These are phyloP conservation scores for Ophiocordyceps robertsii DNA, from an alignment of 2,329 filamentous ascomycete genomes.

Conservation along the genomic window DNA sequence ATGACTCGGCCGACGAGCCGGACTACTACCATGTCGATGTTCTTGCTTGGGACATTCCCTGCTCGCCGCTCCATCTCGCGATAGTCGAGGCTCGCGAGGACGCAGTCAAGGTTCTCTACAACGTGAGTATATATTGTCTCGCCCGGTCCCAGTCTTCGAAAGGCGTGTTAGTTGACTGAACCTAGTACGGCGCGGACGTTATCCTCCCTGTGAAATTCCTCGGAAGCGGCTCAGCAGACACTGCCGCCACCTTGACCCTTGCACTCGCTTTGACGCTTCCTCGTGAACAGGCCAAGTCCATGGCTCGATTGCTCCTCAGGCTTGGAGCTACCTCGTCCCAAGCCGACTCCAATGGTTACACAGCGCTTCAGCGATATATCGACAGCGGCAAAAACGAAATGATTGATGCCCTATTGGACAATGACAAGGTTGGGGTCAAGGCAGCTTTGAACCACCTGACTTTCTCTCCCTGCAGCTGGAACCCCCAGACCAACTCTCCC, in stretches of 20 bases:
- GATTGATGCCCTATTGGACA: conserved; percentile 34
- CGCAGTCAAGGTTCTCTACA: conserved; percentile 54
- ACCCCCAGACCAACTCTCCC: conserved; percentile 26
- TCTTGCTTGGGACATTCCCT: conserved; percentile 65
- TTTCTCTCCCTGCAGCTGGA: conserved; percentile 5
- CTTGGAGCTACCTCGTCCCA: conserved; percentile 63
- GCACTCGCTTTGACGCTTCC: conserved; percentile 55
- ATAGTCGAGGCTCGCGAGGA: conserved; percentile 60
- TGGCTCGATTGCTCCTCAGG: conserved; percentile 50
- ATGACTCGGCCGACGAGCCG: conserved; percentile 49
- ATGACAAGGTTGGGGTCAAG: conserved; percentile 47
- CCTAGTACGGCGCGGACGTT: conserved; percentile 63
- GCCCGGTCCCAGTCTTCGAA: neutral
- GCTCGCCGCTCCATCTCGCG: conserved; percentile 65
- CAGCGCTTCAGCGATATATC: conserved; percentile 53
- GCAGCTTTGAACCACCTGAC: conserved; percentile 26
- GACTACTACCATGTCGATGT: conserved; percentile 71
- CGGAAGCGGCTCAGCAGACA: conserved; percentile 31
- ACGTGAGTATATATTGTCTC: conserved; percentile 22
- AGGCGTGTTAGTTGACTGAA: neutral
- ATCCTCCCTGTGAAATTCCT: conserved; percentile 60
- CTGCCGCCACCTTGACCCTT: conserved; percentile 53
- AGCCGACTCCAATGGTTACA: conserved; percentile 50
- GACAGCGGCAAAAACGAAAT: conserved; percentile 32
- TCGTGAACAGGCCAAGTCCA: conserved; percentile 46